Percentiles rank a stretch among this genome's conserved stretches.
These are phyloP conservation scores for Datura wrightii DNA, from an alignment of 257 asterid genomes.

Conservation along the genomic window DNA sequence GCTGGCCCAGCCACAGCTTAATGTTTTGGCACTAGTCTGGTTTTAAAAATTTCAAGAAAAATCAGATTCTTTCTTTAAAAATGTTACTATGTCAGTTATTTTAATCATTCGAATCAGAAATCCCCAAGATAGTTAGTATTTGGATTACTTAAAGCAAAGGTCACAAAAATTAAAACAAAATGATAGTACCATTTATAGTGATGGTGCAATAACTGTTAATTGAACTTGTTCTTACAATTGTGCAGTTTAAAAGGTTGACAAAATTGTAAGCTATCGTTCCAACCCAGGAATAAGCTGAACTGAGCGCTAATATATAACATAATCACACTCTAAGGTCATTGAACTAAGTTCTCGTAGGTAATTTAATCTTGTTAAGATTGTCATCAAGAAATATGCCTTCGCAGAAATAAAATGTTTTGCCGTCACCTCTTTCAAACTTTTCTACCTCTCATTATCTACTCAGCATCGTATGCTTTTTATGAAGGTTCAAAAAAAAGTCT, in stretches of 20 bases:
- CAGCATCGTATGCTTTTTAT: neutral
- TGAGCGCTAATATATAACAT: neutral
- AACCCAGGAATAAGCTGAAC: neutral
- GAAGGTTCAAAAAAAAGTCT: neutral
- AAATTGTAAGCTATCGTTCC: no score
- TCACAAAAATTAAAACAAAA: neutral
- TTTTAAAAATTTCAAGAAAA: neutral
- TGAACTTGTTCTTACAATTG: neutral
- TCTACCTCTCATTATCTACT: neutral
- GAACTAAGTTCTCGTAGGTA: neutral
- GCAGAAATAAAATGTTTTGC: neutral
- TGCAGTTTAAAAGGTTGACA: neutral
- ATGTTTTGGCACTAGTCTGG: neutral
- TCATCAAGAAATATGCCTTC: neutral
- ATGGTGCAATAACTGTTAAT: neutral
- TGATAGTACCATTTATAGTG: neutral
- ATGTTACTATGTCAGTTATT: neutral
- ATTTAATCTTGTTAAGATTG: neutral
- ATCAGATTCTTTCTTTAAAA: neutral
- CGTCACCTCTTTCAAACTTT: neutral
- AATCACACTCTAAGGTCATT: neutral
- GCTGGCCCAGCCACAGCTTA: neutral
- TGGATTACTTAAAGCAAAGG: neutral
- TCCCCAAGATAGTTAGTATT: conserved; percentile 9
- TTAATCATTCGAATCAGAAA: neutral